Evolutionary conservation across 2,329 filamentous ascomycete genomes (phyloP).

Genomic region (Sporothrix dimorphospora): DNA sequence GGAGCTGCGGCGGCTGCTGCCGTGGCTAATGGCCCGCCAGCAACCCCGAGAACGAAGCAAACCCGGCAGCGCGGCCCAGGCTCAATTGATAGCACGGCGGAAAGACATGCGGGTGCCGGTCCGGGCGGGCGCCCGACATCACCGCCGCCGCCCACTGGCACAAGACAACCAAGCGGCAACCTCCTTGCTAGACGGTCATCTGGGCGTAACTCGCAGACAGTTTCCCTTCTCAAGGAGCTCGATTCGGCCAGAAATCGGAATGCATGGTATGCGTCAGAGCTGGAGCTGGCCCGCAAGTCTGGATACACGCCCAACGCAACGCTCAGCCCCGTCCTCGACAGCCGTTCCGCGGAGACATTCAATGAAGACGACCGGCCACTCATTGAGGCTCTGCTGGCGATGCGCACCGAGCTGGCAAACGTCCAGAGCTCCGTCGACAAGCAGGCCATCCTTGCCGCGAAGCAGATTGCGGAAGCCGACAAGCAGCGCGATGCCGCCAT

Average conservation of each 20-base stretch:
- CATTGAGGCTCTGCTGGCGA: constrained; percentile 87
- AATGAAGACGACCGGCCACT: constrained; percentile 90
- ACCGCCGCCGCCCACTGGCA: constrained; percentile 55
- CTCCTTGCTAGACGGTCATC: constrained; percentile 63
- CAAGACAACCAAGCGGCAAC: constrained; percentile 57
- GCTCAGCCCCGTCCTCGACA: constrained; percentile 73
- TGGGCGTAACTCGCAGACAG: constrained; percentile 65
- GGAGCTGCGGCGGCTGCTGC: constrained; percentile 33
- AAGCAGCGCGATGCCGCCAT: constrained; percentile 94
- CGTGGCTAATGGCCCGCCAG: constrained; percentile 6
- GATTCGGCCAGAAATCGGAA: constrained; percentile 84
- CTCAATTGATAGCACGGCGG: constrained; percentile 70
- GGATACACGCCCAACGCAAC: constrained; percentile 78
- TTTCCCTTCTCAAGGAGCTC: constrained; percentile 81
- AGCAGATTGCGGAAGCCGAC: constrained; percentile 89
- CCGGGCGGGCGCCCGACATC: constrained; percentile 53
- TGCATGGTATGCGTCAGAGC: constrained; percentile 95
- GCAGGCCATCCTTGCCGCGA: constrained; percentile 82
- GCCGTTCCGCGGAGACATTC: constrained; percentile 75
- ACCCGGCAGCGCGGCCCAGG: constrained; percentile 60
- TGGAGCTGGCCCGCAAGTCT: constrained; percentile 86
- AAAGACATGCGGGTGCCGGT: constrained; percentile 42
- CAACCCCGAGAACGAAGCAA: constrained; percentile 46
- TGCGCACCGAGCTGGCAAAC: constrained; percentile 85
- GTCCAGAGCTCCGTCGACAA: constrained; percentile 89